Evolutionary conservation across 805 yeast species (phyloP).

Genomic region (Metschnikowia arizonensis): DNA sequence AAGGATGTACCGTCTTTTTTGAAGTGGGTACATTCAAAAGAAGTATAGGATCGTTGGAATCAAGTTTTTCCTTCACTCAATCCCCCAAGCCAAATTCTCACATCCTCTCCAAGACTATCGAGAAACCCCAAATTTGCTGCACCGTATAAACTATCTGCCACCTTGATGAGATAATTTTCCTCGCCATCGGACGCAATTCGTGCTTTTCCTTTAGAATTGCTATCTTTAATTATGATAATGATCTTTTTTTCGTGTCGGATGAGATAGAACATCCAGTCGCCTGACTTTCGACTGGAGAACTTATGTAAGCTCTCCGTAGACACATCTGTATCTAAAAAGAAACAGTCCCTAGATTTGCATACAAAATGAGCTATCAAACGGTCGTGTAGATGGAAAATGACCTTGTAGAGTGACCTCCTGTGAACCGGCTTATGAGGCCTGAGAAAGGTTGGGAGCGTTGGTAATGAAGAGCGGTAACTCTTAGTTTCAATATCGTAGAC

Average conservation of each 20-base stretch:
- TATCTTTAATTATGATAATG: constrained; percentile 35
- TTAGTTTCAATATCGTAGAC: constrained; percentile 26
- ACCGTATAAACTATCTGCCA: constrained; percentile 26
- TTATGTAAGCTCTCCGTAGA: constrained; percentile 39
- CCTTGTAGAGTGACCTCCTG: neutral
- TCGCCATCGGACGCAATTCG: constrained; percentile 11
- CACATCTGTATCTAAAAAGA: constrained; percentile 20
- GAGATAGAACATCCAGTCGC: constrained; percentile 43
- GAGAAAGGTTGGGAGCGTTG: constrained; percentile 25
- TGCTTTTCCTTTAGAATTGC: constrained; percentile 21
- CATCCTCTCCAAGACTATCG: constrained; percentile 42
- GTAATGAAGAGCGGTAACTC: constrained; percentile 34
- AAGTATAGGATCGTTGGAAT: neutral
- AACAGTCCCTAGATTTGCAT: constrained; percentile 20
- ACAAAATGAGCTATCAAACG: constrained; percentile 32
- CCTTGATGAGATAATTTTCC: constrained; percentile 12
- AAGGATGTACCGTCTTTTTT: constrained; percentile 40
- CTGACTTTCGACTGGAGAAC: constrained; percentile 33
- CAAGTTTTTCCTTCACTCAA: constrained; percentile 12
- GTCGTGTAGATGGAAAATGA: constrained; percentile 35
- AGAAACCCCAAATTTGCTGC: constrained; percentile 35
- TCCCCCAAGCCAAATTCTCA: constrained; percentile 37
- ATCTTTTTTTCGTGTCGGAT: constrained; percentile 27
- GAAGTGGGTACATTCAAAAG: constrained; percentile 22
- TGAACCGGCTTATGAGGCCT: neutral